These are phyloP conservation scores for Gnetum montanum DNA, from an alignment of 75 land plant genomes.

Conservation along the genomic window DNA sequence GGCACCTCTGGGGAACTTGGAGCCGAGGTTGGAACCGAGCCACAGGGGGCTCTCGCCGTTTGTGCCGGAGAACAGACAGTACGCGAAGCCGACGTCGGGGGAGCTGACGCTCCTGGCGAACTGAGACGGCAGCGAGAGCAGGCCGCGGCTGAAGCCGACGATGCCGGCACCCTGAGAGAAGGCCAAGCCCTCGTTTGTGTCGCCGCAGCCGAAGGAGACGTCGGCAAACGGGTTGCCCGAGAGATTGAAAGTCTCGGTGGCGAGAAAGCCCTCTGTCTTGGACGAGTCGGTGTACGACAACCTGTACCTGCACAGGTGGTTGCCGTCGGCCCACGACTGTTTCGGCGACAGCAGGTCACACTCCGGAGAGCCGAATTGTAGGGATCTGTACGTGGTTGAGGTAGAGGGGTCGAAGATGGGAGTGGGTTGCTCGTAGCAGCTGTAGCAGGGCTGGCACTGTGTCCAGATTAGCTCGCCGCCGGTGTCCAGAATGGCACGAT, in stretches of 20 bases:
- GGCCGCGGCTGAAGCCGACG: constrained; percentile 16
- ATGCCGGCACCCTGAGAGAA: constrained; percentile 23
- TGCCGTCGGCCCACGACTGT: too few relatives aligned
- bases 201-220: constrained; percentile 24
- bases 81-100: constrained; percentile 11
- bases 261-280: constrained; percentile 22
- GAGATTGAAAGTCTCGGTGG: constrained; percentile 25
- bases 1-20: background rate
- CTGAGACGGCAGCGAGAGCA: constrained; percentile 18
- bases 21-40: constrained; percentile 8
- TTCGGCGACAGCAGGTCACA: too few relatives aligned
- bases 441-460: constrained; percentile 23
- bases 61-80: constrained; percentile 15
- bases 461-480: constrained; percentile 24
- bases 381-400: constrained; percentile 13
- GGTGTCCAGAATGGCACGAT: background rate
- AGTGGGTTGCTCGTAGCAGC: constrained; percentile 17
- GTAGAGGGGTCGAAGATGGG: constrained; percentile 19
- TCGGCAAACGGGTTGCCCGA: background rate
- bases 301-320: constrained; percentile 15
- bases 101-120: constrained; percentile 9
- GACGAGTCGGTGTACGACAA: constrained; percentile 35
- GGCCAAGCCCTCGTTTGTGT: constrained; percentile 21
- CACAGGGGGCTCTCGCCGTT: background rate
- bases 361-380: too few relatives aligned